Conservation (phyloP, 2,329 filamentous ascomycete genomes). For the Lasiodiplodia sp. region DNA sequence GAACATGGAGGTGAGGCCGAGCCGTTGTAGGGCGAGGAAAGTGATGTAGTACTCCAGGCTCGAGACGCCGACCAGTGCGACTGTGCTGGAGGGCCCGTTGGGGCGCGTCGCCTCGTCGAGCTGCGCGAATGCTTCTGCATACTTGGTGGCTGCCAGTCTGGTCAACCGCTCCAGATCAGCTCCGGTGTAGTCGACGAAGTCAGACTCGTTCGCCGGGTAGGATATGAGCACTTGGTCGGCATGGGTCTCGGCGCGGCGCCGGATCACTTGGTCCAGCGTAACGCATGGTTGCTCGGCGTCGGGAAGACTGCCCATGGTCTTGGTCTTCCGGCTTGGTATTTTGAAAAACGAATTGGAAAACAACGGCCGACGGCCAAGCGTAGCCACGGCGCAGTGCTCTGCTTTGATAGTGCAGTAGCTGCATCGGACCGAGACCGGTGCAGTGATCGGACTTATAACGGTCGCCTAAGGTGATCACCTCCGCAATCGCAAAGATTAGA, state of each 20-base stretch:
- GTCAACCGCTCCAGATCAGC: slow-evolving; percentile 15
- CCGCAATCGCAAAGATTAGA: slow-evolving; percentile 21
- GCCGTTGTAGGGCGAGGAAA: slow-evolving; percentile 60
- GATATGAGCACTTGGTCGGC: slow-evolving; percentile 3
- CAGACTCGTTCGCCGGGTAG: slow-evolving; percentile 16
- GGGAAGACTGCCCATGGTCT: slow-evolving; percentile 6
- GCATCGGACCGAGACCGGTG: slow-evolving; percentile 17
- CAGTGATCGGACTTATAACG: slow-evolving; percentile 19
- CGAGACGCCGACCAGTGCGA: slow-evolving; percentile 23
- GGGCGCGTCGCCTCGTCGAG: not conserved
- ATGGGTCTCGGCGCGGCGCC: slow-evolving; percentile 21
- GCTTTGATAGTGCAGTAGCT: not conserved
- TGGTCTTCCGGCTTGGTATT: not conserved
- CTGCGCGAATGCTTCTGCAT: not conserved
- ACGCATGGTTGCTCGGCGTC: slow-evolving; percentile 1
- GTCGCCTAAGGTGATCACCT: slow-evolving; percentile 1
- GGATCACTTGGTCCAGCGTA: slow-evolving; percentile 25
- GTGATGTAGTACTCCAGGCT: slow-evolving; percentile 45
- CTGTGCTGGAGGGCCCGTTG: not conserved
- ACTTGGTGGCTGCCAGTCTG: slow-evolving; percentile 10
- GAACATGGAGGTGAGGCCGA: slow-evolving; percentile 63
- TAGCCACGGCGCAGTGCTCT: no score
- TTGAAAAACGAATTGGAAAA: not conserved
- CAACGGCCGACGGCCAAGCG: no score
- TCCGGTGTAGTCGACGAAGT: slow-evolving; percentile 22